Conservation (phyloP, 164 flowering plant species). For the Echeveria elegans region DNA sequence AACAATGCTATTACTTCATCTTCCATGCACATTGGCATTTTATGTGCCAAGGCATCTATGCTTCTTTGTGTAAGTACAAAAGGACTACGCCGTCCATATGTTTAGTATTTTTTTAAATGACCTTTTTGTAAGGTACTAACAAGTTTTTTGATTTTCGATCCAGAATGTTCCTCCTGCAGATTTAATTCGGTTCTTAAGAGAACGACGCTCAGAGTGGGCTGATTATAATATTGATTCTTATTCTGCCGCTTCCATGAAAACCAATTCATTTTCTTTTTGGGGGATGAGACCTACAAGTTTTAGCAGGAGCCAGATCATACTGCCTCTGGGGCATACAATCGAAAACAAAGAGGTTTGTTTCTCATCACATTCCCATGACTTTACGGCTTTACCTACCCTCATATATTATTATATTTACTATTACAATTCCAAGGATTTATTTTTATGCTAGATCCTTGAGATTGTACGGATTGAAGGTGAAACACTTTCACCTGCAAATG, state of each 20-base stretch:
- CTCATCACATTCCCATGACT: background rate
- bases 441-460: slow-evolving; percentile 60
- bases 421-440: background rate
- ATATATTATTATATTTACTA: background rate
- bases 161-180: slow-evolving; percentile 88
- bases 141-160: slow-evolving; percentile 1
- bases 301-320: slow-evolving; percentile 71
- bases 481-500: slow-evolving; percentile 66
- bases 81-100: background rate
- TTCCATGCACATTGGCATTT: slow-evolving; percentile 58
- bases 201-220: slow-evolving; percentile 97
- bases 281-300: slow-evolving; percentile 68
- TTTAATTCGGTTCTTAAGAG: slow-evolving; percentile 77
- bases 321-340: slow-evolving; percentile 89
- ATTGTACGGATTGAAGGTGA: slow-evolving; percentile 89
- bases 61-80: slow-evolving; percentile 64
- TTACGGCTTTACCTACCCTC: background rate
- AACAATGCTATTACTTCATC: slow-evolving; percentile 32
- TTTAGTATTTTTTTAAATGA: background rate
- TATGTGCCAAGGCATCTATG: slow-evolving; percentile 96
- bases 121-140: background rate
- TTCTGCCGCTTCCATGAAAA: slow-evolving; percentile 66
- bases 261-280: slow-evolving; percentile 51
- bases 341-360: slow-evolving; percentile 39
- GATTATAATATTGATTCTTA: slow-evolving; percentile 84